A percentile compares a stretch with the other conserved stretches of the same genome.
Conservation (phyloP, 331 rosid genomes). For the Cucumis variabilis region DNA sequence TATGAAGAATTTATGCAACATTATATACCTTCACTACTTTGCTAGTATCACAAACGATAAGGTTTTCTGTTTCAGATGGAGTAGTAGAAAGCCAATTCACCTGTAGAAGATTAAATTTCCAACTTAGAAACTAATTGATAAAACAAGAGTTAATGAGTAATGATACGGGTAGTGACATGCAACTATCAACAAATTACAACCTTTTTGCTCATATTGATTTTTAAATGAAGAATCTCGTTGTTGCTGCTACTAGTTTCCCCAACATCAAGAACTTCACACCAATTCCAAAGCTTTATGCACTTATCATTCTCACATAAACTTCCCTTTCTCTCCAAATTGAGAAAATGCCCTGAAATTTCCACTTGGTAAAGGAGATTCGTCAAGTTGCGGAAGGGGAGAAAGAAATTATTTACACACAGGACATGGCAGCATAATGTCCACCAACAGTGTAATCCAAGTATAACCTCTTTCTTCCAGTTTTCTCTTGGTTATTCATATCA, state of each 20-base stretch:
- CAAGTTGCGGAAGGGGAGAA: background rate
- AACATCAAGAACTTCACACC: slow-evolving; percentile 53
- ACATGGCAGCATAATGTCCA: slow-evolving; percentile 84
- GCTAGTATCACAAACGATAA: slow-evolving; percentile 83
- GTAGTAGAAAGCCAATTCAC: slow-evolving; percentile 87
- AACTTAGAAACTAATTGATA: background rate
- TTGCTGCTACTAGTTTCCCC: slow-evolving; percentile 47
- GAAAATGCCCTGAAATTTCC: slow-evolving; percentile 74
- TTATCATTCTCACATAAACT: slow-evolving; percentile 87
- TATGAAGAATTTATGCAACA: slow-evolving; percentile 42
- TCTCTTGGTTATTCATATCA: slow-evolving; percentile 39
- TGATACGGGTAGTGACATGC: background rate
- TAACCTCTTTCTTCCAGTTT: slow-evolving; percentile 54
- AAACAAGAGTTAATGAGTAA: background rate
- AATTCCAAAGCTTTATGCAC: slow-evolving; percentile 86
- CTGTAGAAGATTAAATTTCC: slow-evolving; percentile 50
- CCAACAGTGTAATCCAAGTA: slow-evolving; percentile 83
- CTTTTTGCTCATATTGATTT: slow-evolving; percentile 50
- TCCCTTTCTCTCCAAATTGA: slow-evolving; percentile 83
- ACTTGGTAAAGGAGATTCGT: slow-evolving; percentile 39
- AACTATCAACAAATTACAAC: slow-evolving; percentile 37
- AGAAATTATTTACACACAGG: slow-evolving; percentile 70
- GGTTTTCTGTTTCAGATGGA: slow-evolving; percentile 78
- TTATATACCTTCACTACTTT: slow-evolving; percentile 83
- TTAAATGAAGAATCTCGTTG: slow-evolving; percentile 45